These are phyloP conservation scores for Iberis pinnata DNA, from an alignment of 345 rosid genomes.

Conservation along the genomic window DNA sequence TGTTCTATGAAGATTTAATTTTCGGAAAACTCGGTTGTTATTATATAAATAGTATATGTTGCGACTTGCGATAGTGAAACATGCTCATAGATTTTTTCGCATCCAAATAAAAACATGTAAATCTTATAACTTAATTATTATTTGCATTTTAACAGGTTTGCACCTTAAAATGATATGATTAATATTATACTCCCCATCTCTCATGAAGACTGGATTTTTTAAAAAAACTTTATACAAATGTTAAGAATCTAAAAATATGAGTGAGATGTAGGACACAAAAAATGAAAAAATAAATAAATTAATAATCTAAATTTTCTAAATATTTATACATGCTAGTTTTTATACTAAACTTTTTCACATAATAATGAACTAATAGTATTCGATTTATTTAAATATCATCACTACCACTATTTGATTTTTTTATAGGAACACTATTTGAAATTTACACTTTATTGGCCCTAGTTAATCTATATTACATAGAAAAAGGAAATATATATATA, in stretches of 20 bases:
- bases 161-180: too few species aligned
- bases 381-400: too few species aligned
- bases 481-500: neutral
- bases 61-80: constrained; percentile 2
- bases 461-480: neutral
- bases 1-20: neutral
- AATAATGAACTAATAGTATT: neutral
- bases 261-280: too few species aligned
- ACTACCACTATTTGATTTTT: too few species aligned
- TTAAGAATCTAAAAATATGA: too few species aligned
- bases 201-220: too few species aligned
- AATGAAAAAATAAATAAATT: too few species aligned
- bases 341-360: neutral
- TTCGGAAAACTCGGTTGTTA: neutral
- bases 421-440: neutral
- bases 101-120: neutral
- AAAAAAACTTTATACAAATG: too few species aligned
- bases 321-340: neutral
- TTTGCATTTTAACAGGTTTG: too few species aligned
- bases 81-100: neutral
- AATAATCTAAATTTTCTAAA: too few species aligned
- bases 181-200: too few species aligned
- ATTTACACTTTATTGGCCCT: neutral
- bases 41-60: neutral
- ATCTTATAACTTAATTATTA: too few species aligned